phyloP scores from a whole-genome alignment of 108 stramenopile genomes.

The Skeletonema menzelii region DNA sequence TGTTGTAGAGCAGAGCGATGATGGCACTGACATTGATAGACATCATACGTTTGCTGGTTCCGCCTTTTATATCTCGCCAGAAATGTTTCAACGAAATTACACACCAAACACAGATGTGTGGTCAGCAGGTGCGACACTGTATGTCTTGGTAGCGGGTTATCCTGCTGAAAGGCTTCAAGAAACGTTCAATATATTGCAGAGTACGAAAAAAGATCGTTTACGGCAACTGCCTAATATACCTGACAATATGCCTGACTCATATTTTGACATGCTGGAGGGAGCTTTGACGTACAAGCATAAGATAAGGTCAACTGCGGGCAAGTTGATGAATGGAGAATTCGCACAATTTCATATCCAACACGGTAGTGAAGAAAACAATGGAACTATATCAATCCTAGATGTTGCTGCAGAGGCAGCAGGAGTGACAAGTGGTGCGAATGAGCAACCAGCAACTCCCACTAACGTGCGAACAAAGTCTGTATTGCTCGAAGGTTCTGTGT shows the following conservation, averaged over 20 bases:
- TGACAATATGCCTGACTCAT: conserved; percentile 74
- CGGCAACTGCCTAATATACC: conserved; percentile 69
- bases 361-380: conserved; percentile 3
- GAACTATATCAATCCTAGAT: conserved; percentile 48
- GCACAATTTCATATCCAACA: conserved; percentile 66
- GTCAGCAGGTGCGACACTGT: conserved; percentile 71
- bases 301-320: conserved; percentile 54
- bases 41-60: conserved; percentile 85
- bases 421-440: neutral
- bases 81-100: conserved; percentile 74
- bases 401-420: conserved; percentile 43
- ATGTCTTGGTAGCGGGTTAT: conserved; percentile 84
- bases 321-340: conserved; percentile 69
- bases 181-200: conserved; percentile 74
- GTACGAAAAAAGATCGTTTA: conserved; percentile 38
- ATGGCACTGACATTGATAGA: conserved; percentile 10
- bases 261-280: conserved; percentile 67
- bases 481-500: conserved; percentile 39
- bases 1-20: neutral
- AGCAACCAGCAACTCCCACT: neutral
- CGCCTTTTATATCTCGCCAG: conserved; percentile 84
- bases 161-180: conserved; percentile 73
- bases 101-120: conserved; percentile 70
- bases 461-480: conserved; percentile 5
- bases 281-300: conserved; percentile 67